Conservation (phyloP, 1,284 basidiomycete genomes). For the Cutaneotrichosporon cavernicola region DNA sequence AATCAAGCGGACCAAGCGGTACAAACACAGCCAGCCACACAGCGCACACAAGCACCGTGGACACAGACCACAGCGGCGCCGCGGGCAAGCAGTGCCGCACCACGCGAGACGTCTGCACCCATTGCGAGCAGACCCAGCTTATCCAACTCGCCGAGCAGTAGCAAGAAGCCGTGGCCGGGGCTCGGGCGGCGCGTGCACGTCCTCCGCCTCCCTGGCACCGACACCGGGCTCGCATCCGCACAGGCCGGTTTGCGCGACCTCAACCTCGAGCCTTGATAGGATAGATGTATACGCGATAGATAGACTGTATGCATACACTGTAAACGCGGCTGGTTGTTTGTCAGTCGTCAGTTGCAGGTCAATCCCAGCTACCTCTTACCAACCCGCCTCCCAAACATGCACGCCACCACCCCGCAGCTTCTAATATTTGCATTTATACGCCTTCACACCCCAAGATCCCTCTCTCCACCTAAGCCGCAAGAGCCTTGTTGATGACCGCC, state of each 20-base stretch:
- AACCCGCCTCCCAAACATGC: neutral
- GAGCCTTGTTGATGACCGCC: conserved; percentile 66
- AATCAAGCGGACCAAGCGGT: too few relatives aligned
- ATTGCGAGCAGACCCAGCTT: conserved; percentile 3
- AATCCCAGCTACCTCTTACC: neutral
- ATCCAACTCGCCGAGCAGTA: conserved; percentile 57
- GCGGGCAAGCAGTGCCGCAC: neutral
- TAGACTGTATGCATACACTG: conserved; percentile 8
- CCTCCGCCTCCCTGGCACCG: conserved; percentile 23
- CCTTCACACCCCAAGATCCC: neutral
- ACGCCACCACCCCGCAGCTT: neutral
- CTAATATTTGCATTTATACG: conserved; percentile 9
- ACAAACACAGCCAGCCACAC: neutral
- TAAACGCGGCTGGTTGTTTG: neutral
- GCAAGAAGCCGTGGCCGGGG: conserved; percentile 72
- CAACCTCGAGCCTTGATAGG: neutral
- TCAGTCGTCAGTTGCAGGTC: neutral
- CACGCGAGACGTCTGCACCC: conserved; percentile 39
- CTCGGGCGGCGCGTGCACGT: conserved; percentile 56
- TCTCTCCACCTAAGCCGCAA: conserved; percentile 21
- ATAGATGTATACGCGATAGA: neutral
- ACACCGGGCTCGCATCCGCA: neutral
- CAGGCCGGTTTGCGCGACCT: conserved; percentile 11
- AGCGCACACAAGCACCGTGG: conserved; percentile 1
- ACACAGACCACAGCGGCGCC: neutral